Percentiles rank a stretch among this genome's conserved stretches.
Evolutionary conservation across 1,284 basidiomycete genomes (phyloP).

Genomic region (Peniophora sp.): DNA sequence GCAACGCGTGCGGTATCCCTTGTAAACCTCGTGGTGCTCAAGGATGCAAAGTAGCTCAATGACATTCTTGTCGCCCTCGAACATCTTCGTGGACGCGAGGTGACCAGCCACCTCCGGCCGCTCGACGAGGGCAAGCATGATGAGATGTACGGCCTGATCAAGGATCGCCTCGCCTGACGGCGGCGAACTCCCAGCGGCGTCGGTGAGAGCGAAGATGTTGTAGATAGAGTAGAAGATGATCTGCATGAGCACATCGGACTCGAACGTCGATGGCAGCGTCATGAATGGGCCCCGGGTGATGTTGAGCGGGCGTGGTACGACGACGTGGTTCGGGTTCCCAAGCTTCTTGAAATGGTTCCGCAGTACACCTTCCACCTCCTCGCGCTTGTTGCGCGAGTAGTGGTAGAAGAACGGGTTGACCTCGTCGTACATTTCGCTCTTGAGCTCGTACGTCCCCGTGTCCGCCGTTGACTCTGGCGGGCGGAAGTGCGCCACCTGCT

Average conservation of each 20-base stretch:
- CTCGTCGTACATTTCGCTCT: conserved; percentile 77
- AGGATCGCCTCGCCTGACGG: conserved; percentile 82
- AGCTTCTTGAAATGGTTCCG: conserved; percentile 61
- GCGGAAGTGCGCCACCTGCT: conserved; percentile 78
- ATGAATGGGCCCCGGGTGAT: conserved; percentile 64
- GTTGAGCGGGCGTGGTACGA: conserved; percentile 65
- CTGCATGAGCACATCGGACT: conserved; percentile 63
- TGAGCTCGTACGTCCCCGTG: conserved; percentile 83
- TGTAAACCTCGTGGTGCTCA: conserved; percentile 70
- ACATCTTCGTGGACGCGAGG: conserved; percentile 43
- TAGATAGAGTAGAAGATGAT: conserved; percentile 72
- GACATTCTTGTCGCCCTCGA: conserved; percentile 56
- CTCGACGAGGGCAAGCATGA: conserved; percentile 77
- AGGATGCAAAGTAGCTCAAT: conserved; percentile 68
- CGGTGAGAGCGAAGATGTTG: conserved; percentile 59
- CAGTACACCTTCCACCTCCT: conserved; percentile 85
- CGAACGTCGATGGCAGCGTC: conserved; percentile 49
- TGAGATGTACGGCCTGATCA: conserved; percentile 81
- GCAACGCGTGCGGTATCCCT: conserved; percentile 60
- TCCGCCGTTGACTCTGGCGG: conserved; percentile 75
- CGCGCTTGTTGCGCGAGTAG: conserved; percentile 91
- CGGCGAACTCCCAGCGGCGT: conserved; percentile 46
- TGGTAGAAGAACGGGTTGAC: conserved; percentile 97
- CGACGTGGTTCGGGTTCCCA: conserved; percentile 57
- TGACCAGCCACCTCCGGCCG: conserved; percentile 55